A percentile compares a stretch with the other conserved stretches of the same genome.
phyloP scores from a whole-genome alignment of 2,329 filamentous ascomycete genomes.

The Cladobotryum protrusum region DNA sequence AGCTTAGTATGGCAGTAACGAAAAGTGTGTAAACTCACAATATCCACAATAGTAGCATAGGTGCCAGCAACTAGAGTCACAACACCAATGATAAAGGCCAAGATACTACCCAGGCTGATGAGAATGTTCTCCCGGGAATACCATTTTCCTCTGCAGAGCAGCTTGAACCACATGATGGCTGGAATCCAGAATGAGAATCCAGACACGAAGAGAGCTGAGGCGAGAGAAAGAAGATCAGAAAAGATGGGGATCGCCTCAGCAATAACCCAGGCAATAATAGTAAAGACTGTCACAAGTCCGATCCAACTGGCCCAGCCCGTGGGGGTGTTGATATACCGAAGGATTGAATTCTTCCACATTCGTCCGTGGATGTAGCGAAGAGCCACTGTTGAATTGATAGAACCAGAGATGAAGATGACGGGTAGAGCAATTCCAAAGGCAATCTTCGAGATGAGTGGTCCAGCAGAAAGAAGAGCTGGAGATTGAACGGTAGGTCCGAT shows the following conservation, averaged over 20 bases:
- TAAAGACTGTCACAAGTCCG: constrained; percentile 48
- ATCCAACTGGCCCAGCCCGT: constrained; percentile 47
- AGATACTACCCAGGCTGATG: constrained; percentile 19
- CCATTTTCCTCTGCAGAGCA: constrained; percentile 17
- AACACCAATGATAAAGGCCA: constrained; percentile 22
- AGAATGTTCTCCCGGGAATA: constrained; percentile 20
- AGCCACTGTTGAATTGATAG: constrained; percentile 48
- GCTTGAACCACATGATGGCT: constrained; percentile 18
- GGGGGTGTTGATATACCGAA: constrained; percentile 33
- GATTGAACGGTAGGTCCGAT: constrained; percentile 52
- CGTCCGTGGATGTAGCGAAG: constrained; percentile 34
- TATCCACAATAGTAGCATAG: constrained; percentile 24
- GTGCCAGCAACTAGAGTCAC: constrained; percentile 24
- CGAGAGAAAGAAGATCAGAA: constrained; percentile 52
- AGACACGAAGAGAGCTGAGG: constrained; percentile 40
- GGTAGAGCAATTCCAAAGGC: constrained; percentile 60
- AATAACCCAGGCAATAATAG: constrained; percentile 60
- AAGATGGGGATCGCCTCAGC: constrained; percentile 67
- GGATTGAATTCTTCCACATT: constrained; percentile 28
- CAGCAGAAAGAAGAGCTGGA: constrained; percentile 58
- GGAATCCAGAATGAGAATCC: constrained; percentile 18
- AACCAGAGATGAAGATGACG: constrained; percentile 62
- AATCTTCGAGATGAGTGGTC: constrained; percentile 49
- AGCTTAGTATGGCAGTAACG: not conserved
- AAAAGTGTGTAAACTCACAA: constrained; percentile 18